These are phyloP conservation scores for Fusarium hostae DNA, from an alignment of 2,329 filamentous ascomycete genomes.

Conservation along the genomic window DNA sequence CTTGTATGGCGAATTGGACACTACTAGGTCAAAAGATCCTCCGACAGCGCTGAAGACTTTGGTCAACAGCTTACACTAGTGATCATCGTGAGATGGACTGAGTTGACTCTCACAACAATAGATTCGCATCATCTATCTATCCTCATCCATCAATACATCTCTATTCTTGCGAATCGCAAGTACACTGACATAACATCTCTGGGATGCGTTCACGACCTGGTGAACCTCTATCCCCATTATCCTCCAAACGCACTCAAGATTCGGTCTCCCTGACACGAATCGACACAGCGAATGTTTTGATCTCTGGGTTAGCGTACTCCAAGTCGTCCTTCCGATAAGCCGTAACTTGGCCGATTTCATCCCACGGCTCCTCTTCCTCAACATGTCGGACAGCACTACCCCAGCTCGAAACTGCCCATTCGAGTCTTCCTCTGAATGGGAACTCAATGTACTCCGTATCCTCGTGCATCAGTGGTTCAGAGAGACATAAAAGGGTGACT, in stretches of 20 bases:
- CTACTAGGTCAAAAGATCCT: too few species aligned
- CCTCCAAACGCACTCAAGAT: neutral
- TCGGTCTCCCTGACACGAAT: neutral
- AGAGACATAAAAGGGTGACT: fast-evolving
- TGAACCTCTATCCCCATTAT: neutral
- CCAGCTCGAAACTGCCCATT: neutral
- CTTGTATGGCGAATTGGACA: too few species aligned
- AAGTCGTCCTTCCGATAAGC: fast-evolving
- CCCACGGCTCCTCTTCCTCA: neutral
- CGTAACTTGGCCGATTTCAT: neutral
- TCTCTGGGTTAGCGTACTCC: neutral
- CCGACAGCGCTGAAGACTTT: too few species aligned
- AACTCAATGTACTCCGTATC: fast-evolving
- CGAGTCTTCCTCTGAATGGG: neutral
- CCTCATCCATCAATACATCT: neutral
- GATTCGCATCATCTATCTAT: neutral
- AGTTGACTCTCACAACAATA: neutral
- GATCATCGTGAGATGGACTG: neutral
- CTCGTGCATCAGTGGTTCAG: fast-evolving
- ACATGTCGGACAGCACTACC: neutral
- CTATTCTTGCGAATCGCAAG: too few species aligned
- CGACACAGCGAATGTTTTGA: neutral
- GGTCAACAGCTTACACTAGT: too few species aligned
- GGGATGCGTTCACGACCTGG: neutral
- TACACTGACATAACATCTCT: too few species aligned